phyloP scores from a whole-genome alignment of 176 grass and related monocot species.

The Alloteropsis semialata region DNA sequence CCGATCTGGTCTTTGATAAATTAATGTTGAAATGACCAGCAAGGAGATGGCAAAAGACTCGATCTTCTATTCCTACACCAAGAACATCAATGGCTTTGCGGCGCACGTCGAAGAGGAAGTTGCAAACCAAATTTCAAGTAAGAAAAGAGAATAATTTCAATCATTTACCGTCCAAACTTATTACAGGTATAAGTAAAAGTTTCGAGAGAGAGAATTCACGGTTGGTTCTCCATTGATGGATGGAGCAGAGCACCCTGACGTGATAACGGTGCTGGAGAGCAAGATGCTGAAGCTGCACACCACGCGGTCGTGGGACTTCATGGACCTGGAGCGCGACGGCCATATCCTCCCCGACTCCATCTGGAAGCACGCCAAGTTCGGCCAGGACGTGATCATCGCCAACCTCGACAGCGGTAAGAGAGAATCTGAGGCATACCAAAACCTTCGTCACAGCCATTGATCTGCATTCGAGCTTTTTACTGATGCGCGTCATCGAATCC shows the following conservation, averaged over 20 bases:
- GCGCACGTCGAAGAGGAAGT: conserved; percentile 52
- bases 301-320: conserved; percentile 72
- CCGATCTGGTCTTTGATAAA: background rate
- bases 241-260: conserved; percentile 50
- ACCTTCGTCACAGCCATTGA: background rate
- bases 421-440: background rate
- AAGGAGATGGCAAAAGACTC: conserved; percentile 37
- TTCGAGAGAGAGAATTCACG: background rate
- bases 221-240: background rate
- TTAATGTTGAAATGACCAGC: conserved; percentile 20
- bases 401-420: conserved; percentile 72
- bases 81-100: conserved; percentile 78
- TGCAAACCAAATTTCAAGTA: conserved; percentile 50
- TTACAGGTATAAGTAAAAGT: too few species aligned
- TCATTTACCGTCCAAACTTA: background rate
- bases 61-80: conserved; percentile 88
- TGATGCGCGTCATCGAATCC: background rate
- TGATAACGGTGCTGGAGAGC: conserved; percentile 62
- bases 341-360: conserved; percentile 42
- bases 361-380: conserved; percentile 42
- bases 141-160: background rate
- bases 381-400: conserved; percentile 59
- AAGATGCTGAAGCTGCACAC: conserved; percentile 64
- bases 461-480: background rate
- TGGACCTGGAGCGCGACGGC: conserved; percentile 41